Percentiles rank a stretch among this genome's conserved stretches.
Evolutionary conservation across 139 green algal species (phyloP).

Genomic region (Haematococcus lacustris): DNA sequence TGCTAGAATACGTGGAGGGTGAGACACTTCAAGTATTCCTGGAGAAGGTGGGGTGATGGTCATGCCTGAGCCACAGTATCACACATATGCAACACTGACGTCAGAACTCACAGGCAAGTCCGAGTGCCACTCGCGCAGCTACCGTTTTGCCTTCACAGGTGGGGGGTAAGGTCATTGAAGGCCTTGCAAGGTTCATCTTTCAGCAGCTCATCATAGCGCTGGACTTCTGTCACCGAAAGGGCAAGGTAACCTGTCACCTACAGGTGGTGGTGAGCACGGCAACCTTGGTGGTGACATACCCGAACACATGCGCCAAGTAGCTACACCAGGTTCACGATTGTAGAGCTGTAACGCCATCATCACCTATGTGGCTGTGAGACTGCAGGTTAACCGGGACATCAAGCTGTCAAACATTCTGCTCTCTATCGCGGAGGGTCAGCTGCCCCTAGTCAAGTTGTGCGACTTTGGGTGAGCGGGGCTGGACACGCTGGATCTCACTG

Average conservation of each 20-base stretch:
- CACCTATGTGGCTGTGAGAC: no score
- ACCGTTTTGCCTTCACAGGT: no score
- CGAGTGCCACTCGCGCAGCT: no score
- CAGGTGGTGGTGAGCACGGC: no score
- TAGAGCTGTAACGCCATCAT: no score
- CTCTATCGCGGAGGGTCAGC: constrained; percentile 41
- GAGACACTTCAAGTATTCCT: constrained; percentile 27
- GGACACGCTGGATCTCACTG: no score
- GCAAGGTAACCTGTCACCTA: no score
- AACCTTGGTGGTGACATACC: no score
- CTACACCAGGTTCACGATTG: no score
- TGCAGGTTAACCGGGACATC: constrained; percentile 58
- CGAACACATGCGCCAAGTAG: no score
- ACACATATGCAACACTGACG: no score
- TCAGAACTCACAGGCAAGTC: no score
- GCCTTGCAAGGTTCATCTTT: constrained; percentile 57
- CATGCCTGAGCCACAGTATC: neutral
- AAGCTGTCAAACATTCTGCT: constrained; percentile 77
- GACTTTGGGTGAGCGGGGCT: constrained; percentile 54
- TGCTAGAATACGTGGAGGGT: constrained; percentile 42
- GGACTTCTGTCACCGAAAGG: constrained; percentile 45
- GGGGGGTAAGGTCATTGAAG: constrained; percentile 53
- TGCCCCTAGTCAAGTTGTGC: constrained; percentile 67
- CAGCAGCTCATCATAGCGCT: constrained; percentile 61
- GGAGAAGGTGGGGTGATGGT: constrained; percentile 7